These are phyloP conservation scores for Schizochytrium sp. DNA, from an alignment of 108 stramenopile species.

Conservation along the genomic window DNA sequence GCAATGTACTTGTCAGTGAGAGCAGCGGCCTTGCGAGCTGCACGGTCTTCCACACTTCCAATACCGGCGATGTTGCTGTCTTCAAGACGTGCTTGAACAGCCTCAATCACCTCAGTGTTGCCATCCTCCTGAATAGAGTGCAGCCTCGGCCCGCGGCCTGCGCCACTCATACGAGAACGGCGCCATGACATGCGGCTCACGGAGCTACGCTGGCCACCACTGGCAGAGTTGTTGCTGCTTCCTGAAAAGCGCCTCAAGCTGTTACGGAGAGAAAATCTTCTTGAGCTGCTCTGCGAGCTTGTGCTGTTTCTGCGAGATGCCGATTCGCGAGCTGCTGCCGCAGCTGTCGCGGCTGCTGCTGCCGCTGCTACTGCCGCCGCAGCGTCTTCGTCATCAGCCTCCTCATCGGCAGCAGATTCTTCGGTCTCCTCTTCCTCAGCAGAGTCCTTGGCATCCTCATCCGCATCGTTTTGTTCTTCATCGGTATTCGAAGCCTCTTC, in stretches of 20 bases:
- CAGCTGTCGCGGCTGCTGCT: background rate
- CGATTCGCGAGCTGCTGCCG: background rate
- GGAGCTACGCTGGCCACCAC: too few relatives aligned
- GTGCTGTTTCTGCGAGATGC: background rate
- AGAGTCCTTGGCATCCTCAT: background rate
- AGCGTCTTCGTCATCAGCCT: background rate
- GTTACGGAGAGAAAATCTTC: background rate
- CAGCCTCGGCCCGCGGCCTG: background rate
- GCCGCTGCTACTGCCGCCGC: background rate
- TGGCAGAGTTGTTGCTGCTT: background rate
- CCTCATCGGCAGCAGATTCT: background rate
- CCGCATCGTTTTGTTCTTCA: background rate
- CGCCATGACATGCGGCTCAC: background rate
- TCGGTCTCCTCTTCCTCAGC: background rate
- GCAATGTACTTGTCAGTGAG: background rate
- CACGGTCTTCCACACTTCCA: conserved; percentile 19
- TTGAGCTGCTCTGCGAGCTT: background rate
- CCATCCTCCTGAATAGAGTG: background rate
- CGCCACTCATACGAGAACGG: background rate
- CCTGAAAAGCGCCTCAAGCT: background rate
- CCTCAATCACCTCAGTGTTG: background rate
- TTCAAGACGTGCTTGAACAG: conserved; percentile 7
- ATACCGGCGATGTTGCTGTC: conserved; percentile 60
- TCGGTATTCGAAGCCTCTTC: conserved; percentile 14
- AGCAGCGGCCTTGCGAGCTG: conserved; percentile 6